These are phyloP conservation scores for Meyerozyma carpophila DNA, from an alignment of 1,139 yeast genomes.

Conservation along the genomic window DNA sequence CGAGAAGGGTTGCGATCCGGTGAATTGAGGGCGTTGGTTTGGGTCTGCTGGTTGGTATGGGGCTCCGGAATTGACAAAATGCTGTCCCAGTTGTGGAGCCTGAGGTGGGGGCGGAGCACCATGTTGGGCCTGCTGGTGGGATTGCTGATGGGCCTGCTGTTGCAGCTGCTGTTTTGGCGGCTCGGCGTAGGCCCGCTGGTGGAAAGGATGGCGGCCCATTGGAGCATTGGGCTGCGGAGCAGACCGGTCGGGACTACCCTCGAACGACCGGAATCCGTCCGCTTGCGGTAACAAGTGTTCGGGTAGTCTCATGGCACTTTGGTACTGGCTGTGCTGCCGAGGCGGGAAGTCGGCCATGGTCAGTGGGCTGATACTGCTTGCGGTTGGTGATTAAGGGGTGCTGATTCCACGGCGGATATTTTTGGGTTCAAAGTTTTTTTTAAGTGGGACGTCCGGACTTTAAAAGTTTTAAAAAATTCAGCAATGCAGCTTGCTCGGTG, in stretches of 20 bases:
- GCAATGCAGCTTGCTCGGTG: no score
- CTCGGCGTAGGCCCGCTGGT: not conserved
- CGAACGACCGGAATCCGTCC: not conserved
- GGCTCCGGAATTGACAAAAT: not conserved
- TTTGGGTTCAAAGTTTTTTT: not conserved
- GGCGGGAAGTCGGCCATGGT: not conserved
- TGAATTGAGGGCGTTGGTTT: not conserved
- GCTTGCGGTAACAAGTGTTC: constrained; percentile 1
- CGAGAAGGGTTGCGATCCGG: not conserved
- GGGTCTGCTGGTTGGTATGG: not conserved
- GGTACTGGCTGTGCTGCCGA: not conserved
- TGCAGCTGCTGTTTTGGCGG: constrained; percentile 3
- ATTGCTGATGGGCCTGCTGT: no score
- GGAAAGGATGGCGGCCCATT: not conserved
- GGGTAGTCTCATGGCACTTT: not conserved
- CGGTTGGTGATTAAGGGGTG: not conserved
- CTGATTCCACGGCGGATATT: not conserved
- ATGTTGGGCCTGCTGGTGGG: no score
- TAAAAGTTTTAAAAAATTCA: not conserved
- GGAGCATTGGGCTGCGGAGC: not conserved
- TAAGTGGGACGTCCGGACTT: not conserved
- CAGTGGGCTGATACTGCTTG: not conserved
- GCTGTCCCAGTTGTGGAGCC: constrained; percentile 6
- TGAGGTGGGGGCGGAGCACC: constrained; percentile 3
- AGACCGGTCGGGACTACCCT: not conserved